Conservation (phyloP, 306 rosid species). For the Vigna hirtella region DNA sequence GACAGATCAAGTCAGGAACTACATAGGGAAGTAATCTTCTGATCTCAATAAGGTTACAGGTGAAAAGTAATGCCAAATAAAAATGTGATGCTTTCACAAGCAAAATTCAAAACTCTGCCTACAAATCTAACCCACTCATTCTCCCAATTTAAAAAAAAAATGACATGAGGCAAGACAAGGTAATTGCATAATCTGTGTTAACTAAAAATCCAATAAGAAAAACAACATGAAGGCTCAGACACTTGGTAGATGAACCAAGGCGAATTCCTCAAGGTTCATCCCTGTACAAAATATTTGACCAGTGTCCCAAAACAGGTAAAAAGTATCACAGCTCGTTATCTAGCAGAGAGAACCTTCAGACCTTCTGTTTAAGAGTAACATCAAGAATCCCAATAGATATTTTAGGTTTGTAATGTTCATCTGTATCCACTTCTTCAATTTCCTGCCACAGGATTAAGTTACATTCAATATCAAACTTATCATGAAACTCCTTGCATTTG, state of each 20-base stretch:
- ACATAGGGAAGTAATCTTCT: conserved; percentile 25
- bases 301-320: conserved; percentile 34
- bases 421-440: conserved; percentile 97
- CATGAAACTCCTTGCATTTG: not conserved
- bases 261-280: conserved; percentile 36
- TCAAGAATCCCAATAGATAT: conserved; percentile 69
- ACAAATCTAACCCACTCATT: conserved; percentile 11
- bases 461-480: conserved; percentile 39
- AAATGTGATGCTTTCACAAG: conserved; percentile 28
- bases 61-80: conserved; percentile 29
- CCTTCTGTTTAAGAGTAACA: conserved; percentile 66
- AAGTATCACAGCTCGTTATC: conserved; percentile 30
- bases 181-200: conserved; percentile 41
- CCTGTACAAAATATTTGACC: conserved; percentile 40
- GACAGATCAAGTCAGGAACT: conserved; percentile 21
- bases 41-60: conserved; percentile 40
- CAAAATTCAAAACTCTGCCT: conserved; percentile 32
- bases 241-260: conserved; percentile 35
- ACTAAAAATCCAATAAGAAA: conserved; percentile 31
- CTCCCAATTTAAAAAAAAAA: conserved; percentile 12
- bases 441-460: conserved; percentile 46
- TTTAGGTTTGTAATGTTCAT: conserved; percentile 88
- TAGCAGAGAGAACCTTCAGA: conserved; percentile 44
- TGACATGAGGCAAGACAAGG: conserved; percentile 18
- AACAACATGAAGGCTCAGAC: conserved; percentile 44